Evolutionary conservation across 2,329 filamentous ascomycete genomes (phyloP), one percentile per base, ranked within the genome.

Genomic region (Alternaria viburni): DNA sequence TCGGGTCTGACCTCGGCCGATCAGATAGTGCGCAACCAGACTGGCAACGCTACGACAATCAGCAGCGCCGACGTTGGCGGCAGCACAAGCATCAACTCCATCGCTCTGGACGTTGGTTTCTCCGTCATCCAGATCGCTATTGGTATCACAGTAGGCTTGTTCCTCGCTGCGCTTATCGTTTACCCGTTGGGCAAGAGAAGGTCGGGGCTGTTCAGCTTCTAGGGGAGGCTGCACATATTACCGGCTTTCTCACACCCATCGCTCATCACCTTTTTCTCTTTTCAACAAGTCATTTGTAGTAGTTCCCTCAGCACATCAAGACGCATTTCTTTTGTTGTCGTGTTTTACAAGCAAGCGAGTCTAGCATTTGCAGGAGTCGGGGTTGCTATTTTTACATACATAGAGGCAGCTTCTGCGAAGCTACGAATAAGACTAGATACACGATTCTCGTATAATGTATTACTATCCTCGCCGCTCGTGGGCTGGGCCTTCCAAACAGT

Each of bases 1-100:
- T 81, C 83, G 0, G 87, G 88, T 13, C 81, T 90, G 47, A 83
- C 83, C 10, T 85, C 83, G 2, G 87, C 88, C 0, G 83, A 89
- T 65, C 83, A 88, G 67, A 86, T 88, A 66, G 83, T 81, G 6
- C 73, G 77, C 9, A 83, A 81, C 62, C 81, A 81, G 0, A 86
- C 84, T 23, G 80, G 82, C 3, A 69, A 73, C 41, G 82, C 81
- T 19, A 85, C 81, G 0, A 73, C 83, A 10, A 78, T 70, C 19
- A 70, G 68, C 56, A 17, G 73, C 10, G 70, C 70, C 3, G 71
- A 80, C 6, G 69, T 74, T 1, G 62, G 70, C 2, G 50, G 46
- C 3, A 69, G 61, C 12, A 63, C 57, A 9, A 67, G 62, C 8
- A 59, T 83, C 36, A 84, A 85, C 60, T 80, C 74, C 25, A 78